phyloP scores from a whole-genome alignment of 805 yeast genomes.

The Metschnikowia picachoensis region DNA sequence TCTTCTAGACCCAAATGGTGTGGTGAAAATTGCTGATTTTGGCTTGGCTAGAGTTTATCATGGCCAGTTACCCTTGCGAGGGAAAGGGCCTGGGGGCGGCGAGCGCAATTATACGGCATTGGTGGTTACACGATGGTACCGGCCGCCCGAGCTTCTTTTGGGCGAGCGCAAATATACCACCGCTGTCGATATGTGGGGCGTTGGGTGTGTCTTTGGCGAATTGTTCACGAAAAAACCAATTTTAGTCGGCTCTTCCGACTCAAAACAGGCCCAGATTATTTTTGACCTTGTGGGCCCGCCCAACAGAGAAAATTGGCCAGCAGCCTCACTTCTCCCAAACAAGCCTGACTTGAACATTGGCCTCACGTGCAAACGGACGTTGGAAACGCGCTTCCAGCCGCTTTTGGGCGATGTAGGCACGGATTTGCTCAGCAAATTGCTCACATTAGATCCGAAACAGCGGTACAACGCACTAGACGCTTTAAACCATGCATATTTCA shows the following conservation, averaged over 20 bases:
- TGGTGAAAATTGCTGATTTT: slow-evolving; percentile 89
- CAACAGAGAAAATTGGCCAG: slow-evolving; percentile 54
- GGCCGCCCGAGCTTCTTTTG: slow-evolving; percentile 89
- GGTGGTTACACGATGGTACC: slow-evolving; percentile 96
- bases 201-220: slow-evolving; percentile 95
- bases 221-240: slow-evolving; percentile 79
- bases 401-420: slow-evolving; percentile 46
- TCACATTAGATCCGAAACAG: slow-evolving; percentile 65
- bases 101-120: slow-evolving; percentile 50
- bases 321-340: slow-evolving; percentile 54
- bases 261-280: slow-evolving; percentile 80
- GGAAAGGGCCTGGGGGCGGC: slow-evolving; percentile 57
- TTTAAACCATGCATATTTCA: slow-evolving; percentile 64
- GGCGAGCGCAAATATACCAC: slow-evolving; percentile 88
- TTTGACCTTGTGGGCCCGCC: slow-evolving; percentile 86
- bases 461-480: slow-evolving; percentile 82
- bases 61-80: slow-evolving; percentile 55
- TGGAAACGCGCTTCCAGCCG: slow-evolving; percentile 47
- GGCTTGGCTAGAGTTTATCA: slow-evolving; percentile 81
- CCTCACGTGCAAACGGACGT: slow-evolving; percentile 43
- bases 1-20: slow-evolving; percentile 69
- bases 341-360: slow-evolving; percentile 43
- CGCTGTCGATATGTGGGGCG: slow-evolving; percentile 97
- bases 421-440: slow-evolving; percentile 54
- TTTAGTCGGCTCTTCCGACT: slow-evolving; percentile 77